Evolutionary conservation across 2,329 filamentous ascomycete species (phyloP).

Genomic region (Microthyrium microscopicum): DNA sequence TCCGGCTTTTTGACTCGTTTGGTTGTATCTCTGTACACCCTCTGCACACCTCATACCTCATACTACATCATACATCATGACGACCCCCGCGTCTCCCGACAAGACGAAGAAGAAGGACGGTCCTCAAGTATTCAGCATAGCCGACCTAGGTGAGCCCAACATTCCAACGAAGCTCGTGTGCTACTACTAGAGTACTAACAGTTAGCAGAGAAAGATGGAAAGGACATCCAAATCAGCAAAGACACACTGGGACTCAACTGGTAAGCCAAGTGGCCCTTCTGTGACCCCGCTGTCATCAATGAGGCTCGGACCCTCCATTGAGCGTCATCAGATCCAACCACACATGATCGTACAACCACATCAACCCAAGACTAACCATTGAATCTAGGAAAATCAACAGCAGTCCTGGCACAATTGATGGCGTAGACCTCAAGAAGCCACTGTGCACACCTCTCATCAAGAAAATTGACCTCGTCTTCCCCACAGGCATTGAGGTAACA

Average conservation of each 20-base stretch:
- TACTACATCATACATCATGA: too few relatives aligned
- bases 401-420: constrained; percentile 59
- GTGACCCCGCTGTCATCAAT: not conserved
- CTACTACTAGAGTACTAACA: constrained; percentile 3
- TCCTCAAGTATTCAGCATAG: constrained; percentile 72
- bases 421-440: constrained; percentile 63
- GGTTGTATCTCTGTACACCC: too few relatives aligned
- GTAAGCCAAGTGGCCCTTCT: constrained; percentile 35
- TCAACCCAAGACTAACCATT: not conserved
- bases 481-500: constrained; percentile 69
- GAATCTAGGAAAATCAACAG: constrained; percentile 76
- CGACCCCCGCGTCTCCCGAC: too few relatives aligned
- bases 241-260: constrained; percentile 82
- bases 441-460: constrained; percentile 73
- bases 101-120: too few relatives aligned
- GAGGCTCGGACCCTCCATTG: not conserved
- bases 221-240: constrained; percentile 54
- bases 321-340: not conserved
- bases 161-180: not conserved
- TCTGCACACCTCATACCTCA: too few relatives aligned
- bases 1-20: too few relatives aligned
- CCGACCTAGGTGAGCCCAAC: constrained; percentile 56
- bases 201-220: constrained; percentile 51
- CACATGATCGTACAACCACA: not conserved
- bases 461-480: constrained; percentile 88